phyloP scores from a whole-genome alignment of 1,139 yeast species.

The Kodamaea ohmeri region DNA sequence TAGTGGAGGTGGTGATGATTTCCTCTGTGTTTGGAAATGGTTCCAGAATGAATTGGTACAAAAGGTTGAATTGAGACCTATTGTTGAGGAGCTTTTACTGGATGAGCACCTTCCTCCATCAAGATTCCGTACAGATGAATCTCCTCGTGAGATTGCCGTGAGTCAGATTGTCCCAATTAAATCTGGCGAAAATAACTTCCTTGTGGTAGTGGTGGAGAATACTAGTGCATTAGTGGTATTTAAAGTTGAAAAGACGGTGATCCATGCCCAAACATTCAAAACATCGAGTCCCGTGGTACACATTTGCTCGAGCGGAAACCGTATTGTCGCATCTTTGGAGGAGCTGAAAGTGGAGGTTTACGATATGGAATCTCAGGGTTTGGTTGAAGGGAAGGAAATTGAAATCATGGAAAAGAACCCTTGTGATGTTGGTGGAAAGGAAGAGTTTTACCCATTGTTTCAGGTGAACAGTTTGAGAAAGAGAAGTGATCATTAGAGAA shows the following conservation, averaged over 20 bases:
- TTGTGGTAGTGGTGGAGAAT: constrained; percentile 54
- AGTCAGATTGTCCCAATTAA: constrained; percentile 40
- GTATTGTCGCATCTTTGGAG: constrained; percentile 49
- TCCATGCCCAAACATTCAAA: constrained; percentile 28
- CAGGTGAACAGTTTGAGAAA: constrained; percentile 66
- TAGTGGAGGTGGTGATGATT: constrained; percentile 91
- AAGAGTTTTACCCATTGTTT: constrained; percentile 63
- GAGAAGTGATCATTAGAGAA: constrained; percentile 65
- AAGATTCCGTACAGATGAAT: constrained; percentile 56
- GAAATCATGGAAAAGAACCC: constrained; percentile 25
- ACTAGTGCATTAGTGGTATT: constrained; percentile 52
- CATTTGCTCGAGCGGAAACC: constrained; percentile 19
- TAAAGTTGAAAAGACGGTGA: constrained; percentile 26
- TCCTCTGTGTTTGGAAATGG: constrained; percentile 81
- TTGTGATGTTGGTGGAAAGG: constrained; percentile 35
- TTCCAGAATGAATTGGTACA: constrained; percentile 39
- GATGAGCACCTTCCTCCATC: constrained; percentile 66
- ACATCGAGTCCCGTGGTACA: constrained; percentile 28
- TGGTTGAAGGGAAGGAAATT: constrained; percentile 10
- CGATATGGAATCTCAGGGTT: constrained; percentile 13
- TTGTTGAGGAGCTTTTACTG: constrained; percentile 48
- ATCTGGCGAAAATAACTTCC: constrained; percentile 21
- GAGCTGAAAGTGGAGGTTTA: constrained; percentile 34
- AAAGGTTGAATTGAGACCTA: constrained; percentile 47
- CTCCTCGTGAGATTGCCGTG: constrained; percentile 54